Percentiles rank a stretch among this genome's conserved stretches.
Evolutionary conservation across 495 filamentous ascomycete genomes (phyloP).

Genomic region (Podospora pseudopauciseta): DNA sequence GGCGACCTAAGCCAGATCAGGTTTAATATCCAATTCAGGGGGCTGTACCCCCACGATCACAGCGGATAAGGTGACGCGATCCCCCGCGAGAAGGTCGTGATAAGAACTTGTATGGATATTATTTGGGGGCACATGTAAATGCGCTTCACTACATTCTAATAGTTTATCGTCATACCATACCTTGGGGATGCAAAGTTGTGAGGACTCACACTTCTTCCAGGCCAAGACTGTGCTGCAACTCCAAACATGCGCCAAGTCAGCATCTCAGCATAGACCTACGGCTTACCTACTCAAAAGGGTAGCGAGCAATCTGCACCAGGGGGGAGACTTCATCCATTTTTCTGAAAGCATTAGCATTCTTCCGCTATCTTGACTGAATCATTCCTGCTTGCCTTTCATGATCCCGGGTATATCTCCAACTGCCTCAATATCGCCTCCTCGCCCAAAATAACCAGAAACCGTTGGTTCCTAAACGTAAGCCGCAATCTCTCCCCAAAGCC

Average conservation of each 20-base stretch:
- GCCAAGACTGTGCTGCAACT: neutral
- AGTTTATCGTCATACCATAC: too few species aligned
- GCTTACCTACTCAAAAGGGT: neutral
- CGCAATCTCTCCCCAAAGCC: neutral
- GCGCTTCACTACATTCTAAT: neutral
- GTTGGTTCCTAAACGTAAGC: too few species aligned
- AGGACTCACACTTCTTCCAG: too few species aligned
- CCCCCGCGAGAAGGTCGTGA: neutral
- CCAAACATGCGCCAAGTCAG: neutral
- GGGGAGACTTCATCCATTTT: neutral
- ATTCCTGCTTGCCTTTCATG: neutral
- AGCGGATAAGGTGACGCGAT: slow-evolving; percentile 2
- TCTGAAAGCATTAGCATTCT: slow-evolving; percentile 3
- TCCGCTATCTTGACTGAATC: slow-evolving; percentile 2
- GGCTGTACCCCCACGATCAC: slow-evolving; percentile 1
- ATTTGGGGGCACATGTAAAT: neutral
- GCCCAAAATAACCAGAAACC: too few species aligned
- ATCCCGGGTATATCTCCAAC: neutral
- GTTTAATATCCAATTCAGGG: neutral
- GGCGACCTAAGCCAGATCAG: neutral
- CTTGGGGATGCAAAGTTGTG: too few species aligned
- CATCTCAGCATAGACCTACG: neutral
- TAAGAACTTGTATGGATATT: neutral
- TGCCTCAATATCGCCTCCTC: neutral
- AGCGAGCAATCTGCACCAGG: neutral